Percentiles rank a stretch among this genome's conserved stretches.
Conservation (phyloP, 2,329 filamentous ascomycete species). For the Clonostachys rhizophaga region DNA sequence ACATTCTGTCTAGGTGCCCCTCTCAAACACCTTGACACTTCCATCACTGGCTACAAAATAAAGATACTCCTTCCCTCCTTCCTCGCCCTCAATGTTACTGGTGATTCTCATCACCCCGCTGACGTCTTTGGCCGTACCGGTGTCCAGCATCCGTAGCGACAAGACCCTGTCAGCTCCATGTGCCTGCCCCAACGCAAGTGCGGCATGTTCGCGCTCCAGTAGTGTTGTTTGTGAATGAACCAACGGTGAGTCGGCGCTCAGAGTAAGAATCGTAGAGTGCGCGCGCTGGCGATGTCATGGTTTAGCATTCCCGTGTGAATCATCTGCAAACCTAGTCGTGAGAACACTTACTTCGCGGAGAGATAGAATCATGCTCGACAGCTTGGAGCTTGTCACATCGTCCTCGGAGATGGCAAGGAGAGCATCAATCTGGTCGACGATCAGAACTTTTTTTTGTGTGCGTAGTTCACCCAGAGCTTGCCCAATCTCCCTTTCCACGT, state of each 20-base stretch:
- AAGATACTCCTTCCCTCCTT: slow-evolving; percentile 75
- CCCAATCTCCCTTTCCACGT: slow-evolving; percentile 31
- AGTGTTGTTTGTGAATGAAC: slow-evolving; percentile 55
- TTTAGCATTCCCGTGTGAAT: not conserved
- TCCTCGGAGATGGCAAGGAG: slow-evolving; percentile 55
- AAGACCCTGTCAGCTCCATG: slow-evolving; percentile 71
- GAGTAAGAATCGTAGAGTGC: slow-evolving; percentile 61
- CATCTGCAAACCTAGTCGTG: no score
- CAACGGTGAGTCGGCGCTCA: slow-evolving; percentile 71
- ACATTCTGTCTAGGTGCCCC: slow-evolving; percentile 45
- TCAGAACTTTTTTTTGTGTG: slow-evolving; percentile 40
- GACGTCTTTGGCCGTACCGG: slow-evolving; percentile 84
- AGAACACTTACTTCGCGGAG: slow-evolving; percentile 55
- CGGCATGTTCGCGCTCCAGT: slow-evolving; percentile 66
- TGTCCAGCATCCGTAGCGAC: slow-evolving; percentile 73
- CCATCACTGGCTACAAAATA: slow-evolving; percentile 81
- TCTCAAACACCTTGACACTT: slow-evolving; percentile 76
- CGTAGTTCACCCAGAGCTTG: slow-evolving; percentile 28
- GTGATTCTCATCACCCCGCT: slow-evolving; percentile 82
- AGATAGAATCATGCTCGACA: slow-evolving; percentile 52
- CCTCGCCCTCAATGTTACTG: slow-evolving; percentile 34
- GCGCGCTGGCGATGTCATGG: slow-evolving; percentile 20
- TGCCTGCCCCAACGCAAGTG: slow-evolving; percentile 67
- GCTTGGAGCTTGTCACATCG: slow-evolving; percentile 31
- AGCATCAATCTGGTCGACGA: slow-evolving; percentile 63